These are phyloP conservation scores for Tulasnella sp. DNA, from an alignment of 768 basidiomycete species.

Conservation along the genomic window DNA sequence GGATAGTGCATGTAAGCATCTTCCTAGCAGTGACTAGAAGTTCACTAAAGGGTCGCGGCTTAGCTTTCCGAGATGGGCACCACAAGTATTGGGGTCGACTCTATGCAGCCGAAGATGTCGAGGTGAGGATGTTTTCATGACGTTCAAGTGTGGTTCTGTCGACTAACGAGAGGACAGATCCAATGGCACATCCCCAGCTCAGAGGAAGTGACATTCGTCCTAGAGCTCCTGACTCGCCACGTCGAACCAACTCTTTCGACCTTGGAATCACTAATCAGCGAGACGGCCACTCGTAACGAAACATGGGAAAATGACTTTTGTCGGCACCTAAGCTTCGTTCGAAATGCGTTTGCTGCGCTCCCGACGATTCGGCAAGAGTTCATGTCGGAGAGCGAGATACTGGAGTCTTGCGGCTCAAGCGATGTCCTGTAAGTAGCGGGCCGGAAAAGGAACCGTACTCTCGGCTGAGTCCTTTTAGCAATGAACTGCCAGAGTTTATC, in stretches of 20 bases:
- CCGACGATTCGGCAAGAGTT: constrained; percentile 57
- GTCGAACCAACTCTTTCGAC: constrained; percentile 3
- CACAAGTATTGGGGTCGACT: constrained; percentile 71
- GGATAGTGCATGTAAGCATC: constrained; percentile 62
- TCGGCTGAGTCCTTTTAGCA: constrained; percentile 20
- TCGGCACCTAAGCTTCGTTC: constrained; percentile 66
- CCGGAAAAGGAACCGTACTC: background rate
- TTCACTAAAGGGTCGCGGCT: background rate
- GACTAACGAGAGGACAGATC: constrained; percentile 33
- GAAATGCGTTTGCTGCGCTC: constrained; percentile 67
- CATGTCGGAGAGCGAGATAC: constrained; percentile 40
- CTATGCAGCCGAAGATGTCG: constrained; percentile 69
- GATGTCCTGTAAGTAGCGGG: constrained; percentile 55
- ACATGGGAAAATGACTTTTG: constrained; percentile 75
- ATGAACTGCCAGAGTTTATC: constrained; percentile 61
- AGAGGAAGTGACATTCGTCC: constrained; percentile 71
- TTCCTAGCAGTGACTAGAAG: background rate
- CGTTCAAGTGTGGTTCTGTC: background rate
- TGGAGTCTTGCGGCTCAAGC: constrained; percentile 50
- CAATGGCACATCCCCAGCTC: constrained; percentile 77
- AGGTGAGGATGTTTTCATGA: constrained; percentile 7
- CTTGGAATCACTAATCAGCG: constrained; percentile 36
- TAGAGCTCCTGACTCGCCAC: constrained; percentile 59
- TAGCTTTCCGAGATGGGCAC: constrained; percentile 58
- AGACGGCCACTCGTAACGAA: constrained; percentile 52